phyloP scores from a whole-genome alignment of 176 grass and related monocot species.

The Lolium perenne region DNA sequence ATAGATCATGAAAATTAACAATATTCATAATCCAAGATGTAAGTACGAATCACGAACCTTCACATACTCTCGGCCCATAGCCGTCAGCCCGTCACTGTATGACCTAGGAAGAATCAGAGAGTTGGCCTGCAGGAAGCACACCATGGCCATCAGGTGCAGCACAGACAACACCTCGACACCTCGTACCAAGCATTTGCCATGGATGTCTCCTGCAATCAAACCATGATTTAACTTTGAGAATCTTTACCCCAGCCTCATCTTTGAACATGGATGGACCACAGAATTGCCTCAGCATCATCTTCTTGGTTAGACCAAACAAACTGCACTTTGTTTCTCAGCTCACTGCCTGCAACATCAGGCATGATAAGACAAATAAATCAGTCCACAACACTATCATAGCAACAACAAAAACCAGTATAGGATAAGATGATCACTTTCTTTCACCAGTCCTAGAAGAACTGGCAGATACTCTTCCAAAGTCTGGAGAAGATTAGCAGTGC shows the following conservation, averaged over 20 bases:
- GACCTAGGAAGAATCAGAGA: constrained; percentile 63
- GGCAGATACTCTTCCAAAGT: too few relatives aligned
- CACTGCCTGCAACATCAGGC: too few relatives aligned
- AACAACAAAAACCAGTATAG: too few relatives aligned
- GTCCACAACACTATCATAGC: too few relatives aligned
- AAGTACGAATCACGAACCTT: constrained; percentile 55
- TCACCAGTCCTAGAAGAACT: too few relatives aligned
- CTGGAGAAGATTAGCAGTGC: too few relatives aligned
- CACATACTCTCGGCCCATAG: too few relatives aligned
- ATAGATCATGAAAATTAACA: constrained; percentile 11
- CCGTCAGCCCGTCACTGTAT: constrained; percentile 62
- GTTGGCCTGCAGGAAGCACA: constrained; percentile 68
- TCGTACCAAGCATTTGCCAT: constrained; percentile 79
- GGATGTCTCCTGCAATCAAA: constrained; percentile 62
- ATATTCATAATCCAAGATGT: not conserved
- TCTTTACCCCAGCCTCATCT: not conserved
- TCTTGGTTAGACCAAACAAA: too few relatives aligned
- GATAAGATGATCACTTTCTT: too few relatives aligned
- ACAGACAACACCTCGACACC: constrained; percentile 74
- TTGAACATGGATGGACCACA: not conserved
- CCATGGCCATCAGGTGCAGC: constrained; percentile 74
- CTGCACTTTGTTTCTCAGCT: too few relatives aligned
- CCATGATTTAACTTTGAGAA: constrained; percentile 23
- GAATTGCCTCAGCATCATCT: too few relatives aligned
- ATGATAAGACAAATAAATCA: too few relatives aligned